phyloP scores from a whole-genome alignment of 768 basidiomycete species.

The Auriscalpium orientale region DNA sequence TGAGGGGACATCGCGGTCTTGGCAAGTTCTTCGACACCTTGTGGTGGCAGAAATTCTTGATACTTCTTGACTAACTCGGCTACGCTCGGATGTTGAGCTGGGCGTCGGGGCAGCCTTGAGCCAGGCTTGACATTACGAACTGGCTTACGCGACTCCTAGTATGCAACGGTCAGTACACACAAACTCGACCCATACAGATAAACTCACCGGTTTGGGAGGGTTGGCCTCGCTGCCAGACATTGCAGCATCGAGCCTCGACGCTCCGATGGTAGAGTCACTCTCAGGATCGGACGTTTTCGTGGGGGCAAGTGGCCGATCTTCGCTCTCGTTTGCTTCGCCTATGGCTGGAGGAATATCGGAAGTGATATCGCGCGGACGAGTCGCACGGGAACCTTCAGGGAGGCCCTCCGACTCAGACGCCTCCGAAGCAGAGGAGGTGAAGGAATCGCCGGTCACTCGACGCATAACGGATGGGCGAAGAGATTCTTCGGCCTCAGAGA shows the following conservation, averaged over 20 bases:
- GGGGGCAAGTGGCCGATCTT: conserved; percentile 4
- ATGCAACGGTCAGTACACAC: too few relatives aligned
- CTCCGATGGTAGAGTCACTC: conserved; percentile 82
- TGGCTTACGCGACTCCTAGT: not conserved
- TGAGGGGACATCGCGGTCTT: conserved; percentile 51
- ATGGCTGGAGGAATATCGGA: not conserved
- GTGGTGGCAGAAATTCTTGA: conserved; percentile 67
- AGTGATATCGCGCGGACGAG: conserved; percentile 3
- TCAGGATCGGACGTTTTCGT: conserved; percentile 53
- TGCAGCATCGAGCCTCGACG: conserved; percentile 20
- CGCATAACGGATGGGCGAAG: conserved; percentile 31
- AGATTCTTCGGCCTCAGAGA: conserved; percentile 71
- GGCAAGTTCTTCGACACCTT: conserved; percentile 63
- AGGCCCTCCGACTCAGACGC: conserved; percentile 55
- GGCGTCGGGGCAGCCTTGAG: conserved; percentile 61
- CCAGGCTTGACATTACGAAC: conserved; percentile 21
- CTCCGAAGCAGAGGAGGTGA: conserved; percentile 64
- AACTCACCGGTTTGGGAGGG: not conserved
- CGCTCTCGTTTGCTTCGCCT: not conserved
- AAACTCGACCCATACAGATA: too few relatives aligned
- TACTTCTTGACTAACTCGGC: conserved; percentile 83
- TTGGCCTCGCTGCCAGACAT: not conserved
- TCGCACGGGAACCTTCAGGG: conserved; percentile 18
- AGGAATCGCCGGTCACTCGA: conserved; percentile 45
- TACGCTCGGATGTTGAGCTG: conserved; percentile 53